Percentiles rank a stretch among this genome's conserved stretches.
These are phyloP conservation scores for Morella rubra DNA, from an alignment of 306 rosid genomes.

Conservation along the genomic window DNA sequence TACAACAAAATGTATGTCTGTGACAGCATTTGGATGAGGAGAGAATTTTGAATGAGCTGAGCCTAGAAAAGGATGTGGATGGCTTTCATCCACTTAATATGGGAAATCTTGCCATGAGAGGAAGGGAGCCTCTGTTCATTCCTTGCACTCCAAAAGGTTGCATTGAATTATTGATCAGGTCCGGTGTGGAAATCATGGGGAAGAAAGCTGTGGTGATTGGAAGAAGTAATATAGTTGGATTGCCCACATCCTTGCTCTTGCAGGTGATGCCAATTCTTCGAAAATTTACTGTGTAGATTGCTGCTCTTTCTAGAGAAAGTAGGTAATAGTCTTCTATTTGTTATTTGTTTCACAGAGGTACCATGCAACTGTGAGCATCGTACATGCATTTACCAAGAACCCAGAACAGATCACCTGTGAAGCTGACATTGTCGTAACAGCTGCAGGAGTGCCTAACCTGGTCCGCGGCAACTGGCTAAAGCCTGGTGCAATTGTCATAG, in stretches of 20 bases:
- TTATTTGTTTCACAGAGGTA: constrained; percentile 61
- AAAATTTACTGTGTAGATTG: background rate
- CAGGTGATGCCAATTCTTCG: constrained; percentile 48
- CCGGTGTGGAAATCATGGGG: constrained; percentile 72
- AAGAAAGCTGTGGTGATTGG: constrained; percentile 91
- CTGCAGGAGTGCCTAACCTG: constrained; percentile 88
- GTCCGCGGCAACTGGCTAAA: constrained; percentile 92
- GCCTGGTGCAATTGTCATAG: constrained; percentile 78
- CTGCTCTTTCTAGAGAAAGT: constrained; percentile 9
- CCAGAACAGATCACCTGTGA: constrained; percentile 65
- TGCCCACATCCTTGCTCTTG: constrained; percentile 78
- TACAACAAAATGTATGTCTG: constrained; percentile 42
- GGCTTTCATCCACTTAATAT: constrained; percentile 87
- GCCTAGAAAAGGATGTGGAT: constrained; percentile 84
- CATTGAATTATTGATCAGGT: constrained; percentile 80
- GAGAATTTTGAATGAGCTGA: constrained; percentile 49
- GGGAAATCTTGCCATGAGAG: constrained; percentile 83
- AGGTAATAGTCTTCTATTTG: constrained; percentile 6
- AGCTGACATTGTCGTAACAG: constrained; percentile 85
- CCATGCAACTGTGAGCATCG: constrained; percentile 83
- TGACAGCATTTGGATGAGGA: constrained; percentile 85
- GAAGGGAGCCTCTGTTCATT: constrained; percentile 82
- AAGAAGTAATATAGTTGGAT: constrained; percentile 86
- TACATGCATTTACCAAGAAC: constrained; percentile 71
- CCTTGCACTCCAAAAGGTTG: constrained; percentile 95